Percentiles rank a stretch among this genome's conserved stretches.
Evolutionary conservation across 176 grass and related monocot species (phyloP).

Genomic region (Microstegium vimineum): DNA sequence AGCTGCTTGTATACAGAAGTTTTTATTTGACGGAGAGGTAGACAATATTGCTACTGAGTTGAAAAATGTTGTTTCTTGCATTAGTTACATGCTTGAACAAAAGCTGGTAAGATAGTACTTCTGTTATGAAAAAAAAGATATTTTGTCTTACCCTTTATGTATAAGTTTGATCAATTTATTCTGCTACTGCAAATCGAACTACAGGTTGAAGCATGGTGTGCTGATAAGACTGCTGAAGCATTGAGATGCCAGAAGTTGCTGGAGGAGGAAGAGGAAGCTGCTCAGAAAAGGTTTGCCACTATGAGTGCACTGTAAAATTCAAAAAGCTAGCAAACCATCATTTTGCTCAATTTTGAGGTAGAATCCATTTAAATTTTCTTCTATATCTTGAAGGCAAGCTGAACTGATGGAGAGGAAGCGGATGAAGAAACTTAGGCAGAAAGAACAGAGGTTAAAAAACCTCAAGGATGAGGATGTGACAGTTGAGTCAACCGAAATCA

Average conservation of each 20-base stretch:
- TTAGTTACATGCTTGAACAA: constrained; percentile 81
- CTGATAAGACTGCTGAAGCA: constrained; percentile 80
- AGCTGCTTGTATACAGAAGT: constrained; percentile 59
- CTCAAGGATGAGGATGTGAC: constrained; percentile 25
- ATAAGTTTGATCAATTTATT: background rate
- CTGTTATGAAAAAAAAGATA: background rate
- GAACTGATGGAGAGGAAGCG: constrained; percentile 72
- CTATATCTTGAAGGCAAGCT: constrained; percentile 46
- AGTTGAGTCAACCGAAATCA: background rate
- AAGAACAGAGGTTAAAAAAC: constrained; percentile 66
- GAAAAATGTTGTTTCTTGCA: constrained; percentile 76
- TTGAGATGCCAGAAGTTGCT: constrained; percentile 89
- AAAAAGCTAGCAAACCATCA: background rate
- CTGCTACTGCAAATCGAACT: constrained; percentile 3
- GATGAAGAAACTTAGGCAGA: constrained; percentile 88
- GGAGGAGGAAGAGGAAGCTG: constrained; percentile 91
- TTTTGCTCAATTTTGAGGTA: constrained; percentile 8
- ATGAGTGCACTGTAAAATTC: constrained; percentile 7
- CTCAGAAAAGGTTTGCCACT: constrained; percentile 80
- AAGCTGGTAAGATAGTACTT: constrained; percentile 62
- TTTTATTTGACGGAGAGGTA: constrained; percentile 74
- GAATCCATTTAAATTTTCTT: constrained; percentile 14
- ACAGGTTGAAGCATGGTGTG: constrained; percentile 79
- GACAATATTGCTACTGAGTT: constrained; percentile 71
- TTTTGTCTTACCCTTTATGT: constrained; percentile 3